A percentile compares a stretch with the other conserved stretches of the same genome.
Conservation (phyloP, 2,329 filamentous ascomycete species). For the Ophiocordyceps camponoti-floridani region DNA sequence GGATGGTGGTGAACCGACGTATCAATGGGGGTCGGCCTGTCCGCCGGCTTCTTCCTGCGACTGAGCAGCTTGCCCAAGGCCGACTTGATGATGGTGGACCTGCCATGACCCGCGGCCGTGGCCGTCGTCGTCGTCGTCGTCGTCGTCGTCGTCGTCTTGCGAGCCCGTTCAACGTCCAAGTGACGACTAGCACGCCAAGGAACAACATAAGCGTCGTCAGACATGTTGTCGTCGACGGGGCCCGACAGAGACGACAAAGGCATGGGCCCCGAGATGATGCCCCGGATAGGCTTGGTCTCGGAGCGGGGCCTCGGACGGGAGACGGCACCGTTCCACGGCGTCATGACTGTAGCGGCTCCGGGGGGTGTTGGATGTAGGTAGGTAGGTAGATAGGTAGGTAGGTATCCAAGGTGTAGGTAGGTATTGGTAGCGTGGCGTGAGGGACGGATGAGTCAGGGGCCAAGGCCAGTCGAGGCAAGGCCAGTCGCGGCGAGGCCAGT, state of each 20-base stretch:
- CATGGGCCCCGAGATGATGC: constrained; percentile 43
- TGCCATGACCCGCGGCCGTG: constrained; percentile 22
- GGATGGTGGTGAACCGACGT: constrained; percentile 18
- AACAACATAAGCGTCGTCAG: constrained; percentile 21
- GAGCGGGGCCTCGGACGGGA: constrained; percentile 7
- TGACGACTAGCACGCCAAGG: not conserved
- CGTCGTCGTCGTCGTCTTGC: constrained; percentile 2
- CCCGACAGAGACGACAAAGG: constrained; percentile 25
- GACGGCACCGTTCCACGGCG: constrained; percentile 25
- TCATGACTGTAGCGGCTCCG: constrained; percentile 2
- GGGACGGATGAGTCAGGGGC: too few species aligned
- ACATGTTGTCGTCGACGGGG: constrained; percentile 29
- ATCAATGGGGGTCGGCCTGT: not conserved
- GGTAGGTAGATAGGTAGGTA: not conserved
- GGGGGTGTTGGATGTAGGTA: too few species aligned
- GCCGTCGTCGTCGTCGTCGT: constrained; percentile 7
- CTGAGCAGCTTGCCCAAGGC: constrained; percentile 41
- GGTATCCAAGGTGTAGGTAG: not conserved
- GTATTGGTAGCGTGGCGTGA: too few species aligned
- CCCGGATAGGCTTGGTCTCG: constrained; percentile 31
- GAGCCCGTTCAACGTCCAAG: not conserved
- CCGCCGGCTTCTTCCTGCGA: constrained; percentile 25
- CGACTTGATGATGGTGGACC: constrained; percentile 32
- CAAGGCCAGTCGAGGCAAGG: too few species aligned
- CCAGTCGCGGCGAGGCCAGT: too few species aligned